Conservation (phyloP, 176 grass and related monocot species). For the Calamus simplicifolius region DNA sequence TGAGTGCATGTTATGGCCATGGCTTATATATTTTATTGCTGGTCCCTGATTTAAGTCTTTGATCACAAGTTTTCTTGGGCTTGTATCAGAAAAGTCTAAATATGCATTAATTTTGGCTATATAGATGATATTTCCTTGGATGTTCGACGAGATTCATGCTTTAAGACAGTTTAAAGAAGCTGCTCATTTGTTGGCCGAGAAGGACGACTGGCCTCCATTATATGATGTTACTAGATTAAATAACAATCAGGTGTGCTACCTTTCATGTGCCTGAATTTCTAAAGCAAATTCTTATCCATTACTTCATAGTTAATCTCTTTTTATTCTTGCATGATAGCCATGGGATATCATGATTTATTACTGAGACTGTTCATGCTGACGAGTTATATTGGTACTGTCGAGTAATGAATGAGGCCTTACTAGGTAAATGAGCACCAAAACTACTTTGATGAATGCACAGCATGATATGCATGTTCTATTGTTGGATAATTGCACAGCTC, state of each 20-base stretch:
- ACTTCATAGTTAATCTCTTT: background rate
- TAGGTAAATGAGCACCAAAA: no score
- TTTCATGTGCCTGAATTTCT: background rate
- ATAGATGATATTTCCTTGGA: conserved; percentile 78
- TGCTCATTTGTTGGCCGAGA: conserved; percentile 68
- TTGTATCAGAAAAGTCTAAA: no score
- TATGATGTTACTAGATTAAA: conserved; percentile 60
- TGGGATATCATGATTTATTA: no score
- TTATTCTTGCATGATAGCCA: no score
- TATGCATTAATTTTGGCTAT: background rate
- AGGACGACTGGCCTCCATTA: conserved; percentile 63
- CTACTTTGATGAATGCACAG: no score
- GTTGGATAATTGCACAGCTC: background rate
- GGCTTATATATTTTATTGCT: no score
- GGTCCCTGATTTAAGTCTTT: no score
- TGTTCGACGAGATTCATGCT: conserved; percentile 80
- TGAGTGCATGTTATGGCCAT: no score
- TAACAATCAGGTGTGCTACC: conserved; percentile 58
- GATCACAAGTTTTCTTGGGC: no score
- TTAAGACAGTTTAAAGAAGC: conserved; percentile 56
- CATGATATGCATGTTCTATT: background rate
- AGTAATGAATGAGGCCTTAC: no score
- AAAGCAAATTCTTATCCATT: background rate
- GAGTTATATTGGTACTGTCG: no score
- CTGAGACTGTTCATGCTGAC: no score